These are phyloP conservation scores for Xylariaceae sp. DNA, from an alignment of 2,329 filamentous ascomycete species.

Conservation along the genomic window DNA sequence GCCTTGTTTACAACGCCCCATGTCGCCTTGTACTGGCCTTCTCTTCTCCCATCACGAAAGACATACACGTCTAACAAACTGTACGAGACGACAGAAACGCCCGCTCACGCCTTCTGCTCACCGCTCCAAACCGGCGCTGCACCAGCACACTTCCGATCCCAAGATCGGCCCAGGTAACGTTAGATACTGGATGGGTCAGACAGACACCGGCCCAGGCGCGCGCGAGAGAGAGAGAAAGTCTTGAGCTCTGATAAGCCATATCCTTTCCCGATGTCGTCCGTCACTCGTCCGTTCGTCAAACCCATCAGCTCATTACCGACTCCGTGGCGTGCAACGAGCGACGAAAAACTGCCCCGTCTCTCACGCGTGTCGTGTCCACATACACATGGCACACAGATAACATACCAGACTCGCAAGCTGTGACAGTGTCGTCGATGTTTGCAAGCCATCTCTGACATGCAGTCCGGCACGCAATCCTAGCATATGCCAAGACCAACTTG, in stretches of 20 bases:
- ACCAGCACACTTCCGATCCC: slow-evolving; percentile 13
- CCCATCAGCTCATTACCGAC: not conserved
- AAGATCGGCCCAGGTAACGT: no score
- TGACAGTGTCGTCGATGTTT: no score
- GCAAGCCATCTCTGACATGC: no score
- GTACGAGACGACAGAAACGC: slow-evolving; percentile 5
- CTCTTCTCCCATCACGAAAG: slow-evolving; percentile 4
- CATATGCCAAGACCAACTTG: no score
- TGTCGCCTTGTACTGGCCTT: slow-evolving; percentile 9
- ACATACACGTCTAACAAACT: slow-evolving; percentile 16
- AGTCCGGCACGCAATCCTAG: no score
- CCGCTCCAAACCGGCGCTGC: slow-evolving; percentile 13
- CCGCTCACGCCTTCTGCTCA: slow-evolving; percentile 12
- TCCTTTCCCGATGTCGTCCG: slow-evolving; percentile 9
- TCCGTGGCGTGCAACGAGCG: not conserved
- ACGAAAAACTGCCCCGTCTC: no score
- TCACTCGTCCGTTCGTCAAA: slow-evolving; percentile 1
- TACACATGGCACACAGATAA: slow-evolving; percentile 6
- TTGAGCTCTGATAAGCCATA: not conserved
- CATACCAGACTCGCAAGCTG: no score
- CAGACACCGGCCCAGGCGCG: slow-evolving; percentile 3
- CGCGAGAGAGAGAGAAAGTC: not conserved
- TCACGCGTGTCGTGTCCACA: no score
- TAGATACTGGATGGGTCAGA: slow-evolving; percentile 4
- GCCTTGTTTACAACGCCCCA: slow-evolving; percentile 18